phyloP scores from a whole-genome alignment of 1,284 basidiomycete genomes.

The Cerioporus squamosus region DNA sequence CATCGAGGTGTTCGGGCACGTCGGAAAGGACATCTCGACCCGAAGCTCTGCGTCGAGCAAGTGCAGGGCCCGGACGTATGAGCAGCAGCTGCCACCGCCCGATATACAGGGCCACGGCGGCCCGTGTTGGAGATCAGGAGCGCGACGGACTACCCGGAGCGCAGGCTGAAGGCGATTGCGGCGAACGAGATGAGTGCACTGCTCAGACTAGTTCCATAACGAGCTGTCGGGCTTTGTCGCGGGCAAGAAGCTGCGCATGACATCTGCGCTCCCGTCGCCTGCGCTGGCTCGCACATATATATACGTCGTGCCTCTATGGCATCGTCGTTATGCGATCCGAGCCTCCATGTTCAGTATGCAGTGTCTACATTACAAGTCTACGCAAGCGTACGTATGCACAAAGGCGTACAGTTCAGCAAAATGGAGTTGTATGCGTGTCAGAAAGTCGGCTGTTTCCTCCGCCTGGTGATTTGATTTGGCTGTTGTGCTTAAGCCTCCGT shows the following conservation, averaged over 20 bases:
- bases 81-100: conserved; percentile 56
- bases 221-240: conserved; percentile 86
- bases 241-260: conserved; percentile 89
- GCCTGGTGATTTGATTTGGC: no score
- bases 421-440: no score
- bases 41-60: conserved; percentile 53
- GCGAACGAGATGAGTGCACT: conserved; percentile 76
- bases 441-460: no score
- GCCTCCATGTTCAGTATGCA: no score
- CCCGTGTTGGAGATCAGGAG: conserved; percentile 84
- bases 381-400: no score
- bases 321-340: no score
- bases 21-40: conserved; percentile 86
- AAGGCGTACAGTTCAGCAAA: no score
- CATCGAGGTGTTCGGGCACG: conserved; percentile 82
- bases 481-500: no score
- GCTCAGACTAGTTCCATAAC: conserved; percentile 79
- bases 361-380: no score
- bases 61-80: conserved; percentile 50
- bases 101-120: conserved; percentile 70
- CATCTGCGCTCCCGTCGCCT: no score
- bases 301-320: no score
- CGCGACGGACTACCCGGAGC: conserved; percentile 78
- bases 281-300: no score
- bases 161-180: conserved; percentile 89